phyloP scores from a whole-genome alignment of 768 basidiomycete genomes.

The Cantharellus anzutake region DNA sequence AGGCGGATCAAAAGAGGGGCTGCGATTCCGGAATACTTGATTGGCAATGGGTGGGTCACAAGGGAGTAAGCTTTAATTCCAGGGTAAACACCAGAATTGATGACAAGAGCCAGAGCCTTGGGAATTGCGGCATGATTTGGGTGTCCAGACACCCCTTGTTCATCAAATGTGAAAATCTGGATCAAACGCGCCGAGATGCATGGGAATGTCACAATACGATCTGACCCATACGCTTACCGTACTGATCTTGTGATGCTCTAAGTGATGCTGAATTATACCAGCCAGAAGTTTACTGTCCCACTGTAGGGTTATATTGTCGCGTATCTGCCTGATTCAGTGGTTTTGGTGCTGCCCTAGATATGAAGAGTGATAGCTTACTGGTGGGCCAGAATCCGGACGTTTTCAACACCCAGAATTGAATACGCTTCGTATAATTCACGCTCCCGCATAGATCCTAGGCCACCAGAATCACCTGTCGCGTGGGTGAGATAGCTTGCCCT shows the following conservation, averaged over 20 bases:
- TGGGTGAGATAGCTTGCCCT: not conserved
- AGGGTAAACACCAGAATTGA: not conserved
- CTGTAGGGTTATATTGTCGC: slow-evolving; percentile 46
- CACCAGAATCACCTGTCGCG: slow-evolving; percentile 44
- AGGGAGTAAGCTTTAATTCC: slow-evolving; percentile 34
- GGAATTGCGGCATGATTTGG: slow-evolving; percentile 70
- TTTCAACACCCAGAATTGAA: slow-evolving; percentile 42
- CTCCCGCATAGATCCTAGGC: slow-evolving; percentile 40
- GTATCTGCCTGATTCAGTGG: slow-evolving; percentile 26
- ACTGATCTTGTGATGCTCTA: slow-evolving; percentile 38
- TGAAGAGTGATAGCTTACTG: slow-evolving; percentile 30
- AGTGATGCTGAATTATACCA: slow-evolving; percentile 35
- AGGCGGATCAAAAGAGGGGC: not conserved
- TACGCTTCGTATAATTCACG: slow-evolving; percentile 45
- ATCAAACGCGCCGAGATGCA: not conserved
- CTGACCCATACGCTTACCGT: slow-evolving; percentile 26
- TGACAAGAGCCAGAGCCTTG: slow-evolving; percentile 30
- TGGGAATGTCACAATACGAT: not conserved
- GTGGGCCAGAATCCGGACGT: slow-evolving; percentile 41
- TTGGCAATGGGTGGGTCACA: slow-evolving; percentile 31
- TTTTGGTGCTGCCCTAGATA: not conserved
- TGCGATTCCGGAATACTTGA: slow-evolving; percentile 34
- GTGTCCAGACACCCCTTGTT: slow-evolving; percentile 56
- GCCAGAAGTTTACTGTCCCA: slow-evolving; percentile 52
- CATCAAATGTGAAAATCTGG: slow-evolving; percentile 78